These are phyloP conservation scores for Pythium apleroticum DNA, from an alignment of 352 stramenopile genomes.

Conservation along the genomic window DNA sequence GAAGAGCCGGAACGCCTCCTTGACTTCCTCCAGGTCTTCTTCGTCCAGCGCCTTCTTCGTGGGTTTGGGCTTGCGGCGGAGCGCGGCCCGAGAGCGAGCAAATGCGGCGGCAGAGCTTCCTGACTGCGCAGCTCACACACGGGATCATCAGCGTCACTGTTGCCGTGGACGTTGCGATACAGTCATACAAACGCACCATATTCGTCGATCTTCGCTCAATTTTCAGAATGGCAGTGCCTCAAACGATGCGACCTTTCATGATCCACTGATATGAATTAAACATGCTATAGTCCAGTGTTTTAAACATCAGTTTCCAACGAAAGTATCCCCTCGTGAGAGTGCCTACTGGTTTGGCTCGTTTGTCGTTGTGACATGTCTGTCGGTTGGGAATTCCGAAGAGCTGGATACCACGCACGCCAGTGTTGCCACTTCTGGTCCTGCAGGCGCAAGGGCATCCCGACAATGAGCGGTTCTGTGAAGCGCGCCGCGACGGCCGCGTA, in stretches of 20 bases:
- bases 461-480: slow-evolving; percentile 10
- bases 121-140: slow-evolving; percentile 19
- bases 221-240: background rate
- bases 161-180: background rate
- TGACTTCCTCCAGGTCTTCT: slow-evolving; percentile 92
- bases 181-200: background rate
- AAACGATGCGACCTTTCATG: slow-evolving; percentile 27
- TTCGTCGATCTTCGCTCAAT: background rate
- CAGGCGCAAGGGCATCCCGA: background rate
- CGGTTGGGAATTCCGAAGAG: slow-evolving; percentile 17
- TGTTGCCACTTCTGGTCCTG: background rate
- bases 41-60: slow-evolving; percentile 89
- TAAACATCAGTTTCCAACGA: slow-evolving; percentile 5
- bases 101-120: slow-evolving; percentile 26
- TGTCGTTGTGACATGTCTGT: slow-evolving; percentile 18
- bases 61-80: slow-evolving; percentile 34
- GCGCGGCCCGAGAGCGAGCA: slow-evolving; percentile 27
- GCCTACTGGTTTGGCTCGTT: background rate
- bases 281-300: background rate
- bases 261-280: slow-evolving; percentile 14
- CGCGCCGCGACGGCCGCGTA: slow-evolving; percentile 35
- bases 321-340: slow-evolving; percentile 19
- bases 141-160: background rate
- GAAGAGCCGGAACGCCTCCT: slow-evolving; percentile 94
- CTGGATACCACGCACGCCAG: background rate